phyloP scores from a whole-genome alignment of 2,329 filamentous ascomycete genomes.

The Hypocrella siamensis region DNA sequence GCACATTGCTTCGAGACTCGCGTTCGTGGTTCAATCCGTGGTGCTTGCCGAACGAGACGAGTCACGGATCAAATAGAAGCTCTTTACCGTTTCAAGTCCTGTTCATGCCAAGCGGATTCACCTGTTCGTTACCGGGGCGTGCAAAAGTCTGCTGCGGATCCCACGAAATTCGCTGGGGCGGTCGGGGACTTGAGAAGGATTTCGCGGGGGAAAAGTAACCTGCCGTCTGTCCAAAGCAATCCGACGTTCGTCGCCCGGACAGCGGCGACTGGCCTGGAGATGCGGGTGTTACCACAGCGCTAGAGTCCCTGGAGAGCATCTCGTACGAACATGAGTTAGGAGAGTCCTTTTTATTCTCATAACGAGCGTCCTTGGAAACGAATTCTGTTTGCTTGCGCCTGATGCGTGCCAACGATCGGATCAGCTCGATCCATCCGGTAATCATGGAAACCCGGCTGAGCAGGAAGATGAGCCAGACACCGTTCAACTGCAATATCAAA shows the following conservation, averaged over 20 bases:
- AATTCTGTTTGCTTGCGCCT: constrained; percentile 57
- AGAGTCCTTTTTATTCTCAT: constrained; percentile 43
- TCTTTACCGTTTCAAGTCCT: constrained; percentile 20
- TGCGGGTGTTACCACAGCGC: constrained; percentile 36
- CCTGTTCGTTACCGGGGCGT: constrained; percentile 18
- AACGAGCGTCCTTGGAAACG: constrained; percentile 67
- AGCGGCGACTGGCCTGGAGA: constrained; percentile 21
- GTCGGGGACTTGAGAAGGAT: constrained; percentile 40
- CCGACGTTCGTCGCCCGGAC: constrained; percentile 30
- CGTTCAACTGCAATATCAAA: constrained; percentile 44
- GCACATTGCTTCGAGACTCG: too few relatives aligned
- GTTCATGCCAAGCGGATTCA: constrained; percentile 43
- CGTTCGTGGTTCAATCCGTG: too few relatives aligned
- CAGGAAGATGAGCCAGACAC: constrained; percentile 70
- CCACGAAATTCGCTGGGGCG: constrained; percentile 26
- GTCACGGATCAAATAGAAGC: too few relatives aligned
- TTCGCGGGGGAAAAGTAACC: constrained; percentile 37
- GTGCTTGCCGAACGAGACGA: too few relatives aligned
- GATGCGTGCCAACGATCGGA: constrained; percentile 25
- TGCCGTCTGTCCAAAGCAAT: constrained; percentile 39
- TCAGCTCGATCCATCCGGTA: constrained; percentile 61
- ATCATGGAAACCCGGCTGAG: constrained; percentile 77
- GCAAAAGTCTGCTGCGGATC: constrained; percentile 26
- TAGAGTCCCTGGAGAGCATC: constrained; percentile 53
- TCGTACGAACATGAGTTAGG: constrained; percentile 48